Percentiles rank a stretch among this genome's conserved stretches.
These are phyloP conservation scores for Alternaria sp. DNA, from an alignment of 2,329 filamentous ascomycete genomes.

Conservation along the genomic window DNA sequence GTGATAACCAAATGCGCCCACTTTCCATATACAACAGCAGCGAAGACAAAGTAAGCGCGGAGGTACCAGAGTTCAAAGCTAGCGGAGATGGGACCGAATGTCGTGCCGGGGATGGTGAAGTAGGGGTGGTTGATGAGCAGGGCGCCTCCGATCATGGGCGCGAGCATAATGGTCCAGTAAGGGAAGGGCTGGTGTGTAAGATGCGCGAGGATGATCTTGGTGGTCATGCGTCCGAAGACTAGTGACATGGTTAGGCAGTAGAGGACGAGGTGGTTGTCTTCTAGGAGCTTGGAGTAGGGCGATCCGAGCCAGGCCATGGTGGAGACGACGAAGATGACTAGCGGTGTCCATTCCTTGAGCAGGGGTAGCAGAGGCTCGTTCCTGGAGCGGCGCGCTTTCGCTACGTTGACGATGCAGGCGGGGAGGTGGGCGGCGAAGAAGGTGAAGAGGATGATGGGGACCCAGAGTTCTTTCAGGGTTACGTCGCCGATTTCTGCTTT, in stretches of 20 bases:
- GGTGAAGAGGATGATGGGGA: constrained; percentile 60
- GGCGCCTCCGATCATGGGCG: constrained; percentile 84
- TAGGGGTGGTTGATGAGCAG: constrained; percentile 81
- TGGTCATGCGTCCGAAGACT: constrained; percentile 97
- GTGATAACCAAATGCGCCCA: constrained; percentile 93
- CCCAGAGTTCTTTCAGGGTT: constrained; percentile 88
- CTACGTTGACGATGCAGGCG: constrained; percentile 87
- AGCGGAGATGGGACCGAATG: constrained; percentile 68
- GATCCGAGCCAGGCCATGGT: constrained; percentile 88
- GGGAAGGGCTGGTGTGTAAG: constrained; percentile 93
- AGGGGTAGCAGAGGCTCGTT: constrained; percentile 79
- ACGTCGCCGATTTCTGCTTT: constrained; percentile 69
- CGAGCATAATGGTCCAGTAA: constrained; percentile 92
- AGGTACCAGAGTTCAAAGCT: constrained; percentile 79
- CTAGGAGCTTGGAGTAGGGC: constrained; percentile 80
- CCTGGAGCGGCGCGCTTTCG: constrained; percentile 73
- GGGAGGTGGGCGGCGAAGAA: constrained; percentile 73
- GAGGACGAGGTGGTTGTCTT: constrained; percentile 85
- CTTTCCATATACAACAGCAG: constrained; percentile 83
- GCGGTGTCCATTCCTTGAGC: constrained; percentile 93
- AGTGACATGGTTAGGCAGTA: constrained; percentile 96
- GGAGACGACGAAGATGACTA: constrained; percentile 77
- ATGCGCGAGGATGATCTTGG: constrained; percentile 97
- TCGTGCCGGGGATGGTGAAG: constrained; percentile 54
- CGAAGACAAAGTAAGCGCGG: constrained; percentile 82